Percentiles rank a stretch among this genome's conserved stretches.
Conservation (phyloP, 129 eudicot genomes). For the Daucus carota region DNA sequence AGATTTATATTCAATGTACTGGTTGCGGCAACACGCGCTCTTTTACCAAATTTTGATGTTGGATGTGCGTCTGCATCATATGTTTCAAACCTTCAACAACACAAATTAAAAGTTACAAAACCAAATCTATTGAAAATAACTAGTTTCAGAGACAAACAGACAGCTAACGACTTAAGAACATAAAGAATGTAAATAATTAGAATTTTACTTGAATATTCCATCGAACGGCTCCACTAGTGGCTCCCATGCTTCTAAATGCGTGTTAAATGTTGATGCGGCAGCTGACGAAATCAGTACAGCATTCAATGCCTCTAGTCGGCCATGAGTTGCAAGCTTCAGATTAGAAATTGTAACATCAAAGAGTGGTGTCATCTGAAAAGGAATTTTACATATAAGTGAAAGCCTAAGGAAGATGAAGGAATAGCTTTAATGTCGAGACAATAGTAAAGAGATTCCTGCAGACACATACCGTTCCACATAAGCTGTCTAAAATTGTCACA, state of each 20-base stretch:
- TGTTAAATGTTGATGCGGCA: constrained; percentile 89
- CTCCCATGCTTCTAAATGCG: constrained; percentile 92
- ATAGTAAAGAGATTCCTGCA: background rate
- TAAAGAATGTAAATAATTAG: background rate
- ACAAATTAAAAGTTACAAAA: constrained; percentile 16
- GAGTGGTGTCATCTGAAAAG: constrained; percentile 87
- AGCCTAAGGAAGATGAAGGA: background rate
- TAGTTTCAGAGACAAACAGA: background rate
- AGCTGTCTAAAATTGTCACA: constrained; percentile 78
- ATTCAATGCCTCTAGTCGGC: constrained; percentile 80
- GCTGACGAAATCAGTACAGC: constrained; percentile 80
- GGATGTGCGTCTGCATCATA: constrained; percentile 50
- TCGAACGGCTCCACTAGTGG: constrained; percentile 97
- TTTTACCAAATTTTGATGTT: constrained; percentile 49
- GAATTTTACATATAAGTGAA: constrained; percentile 1
- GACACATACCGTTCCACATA: constrained; percentile 81
- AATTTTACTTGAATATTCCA: constrained; percentile 82
- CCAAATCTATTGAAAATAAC: background rate
- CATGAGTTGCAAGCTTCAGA: constrained; percentile 96
- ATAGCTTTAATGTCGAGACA: constrained; percentile 2
- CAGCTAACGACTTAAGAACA: background rate
- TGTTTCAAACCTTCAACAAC: constrained; percentile 70
- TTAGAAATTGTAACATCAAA: constrained; percentile 83
- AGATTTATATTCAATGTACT: constrained; percentile 73
- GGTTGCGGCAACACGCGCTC: constrained; percentile 84